Base-by-base conservation (phyloP, 345 rosid genomes). In the Eucalyptus cloeziana region DNA sequence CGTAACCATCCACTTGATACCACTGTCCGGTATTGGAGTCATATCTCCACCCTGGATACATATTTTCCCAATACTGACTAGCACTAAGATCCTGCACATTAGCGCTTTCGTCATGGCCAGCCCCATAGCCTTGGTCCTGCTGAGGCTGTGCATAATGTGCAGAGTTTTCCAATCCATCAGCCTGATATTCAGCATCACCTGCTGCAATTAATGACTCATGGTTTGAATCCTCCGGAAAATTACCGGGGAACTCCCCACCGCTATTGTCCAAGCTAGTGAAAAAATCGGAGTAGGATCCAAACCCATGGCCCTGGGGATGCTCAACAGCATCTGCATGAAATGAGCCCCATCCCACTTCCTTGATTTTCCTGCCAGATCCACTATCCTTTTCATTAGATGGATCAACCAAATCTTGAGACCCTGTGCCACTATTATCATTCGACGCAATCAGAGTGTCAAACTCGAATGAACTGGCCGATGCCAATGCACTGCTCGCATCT, bases 41-140 rank as follows among this genome's bases (percentile, higher is more conserved):
- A 91, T 89, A 94, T 89, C 91, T 93, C 99, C 99, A 98, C 27
- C 99, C 99, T 4, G 99, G 99, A 93, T 96, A 98, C 90, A 93
- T 86, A 91, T 91, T 92, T 90, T 97, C 99, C 98, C 98, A 98
- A 83, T 94, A 90, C 89, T 94, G 95, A 90, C 89, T 94, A 88
- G 92, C 92, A 91, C 90, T 92, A 85, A 92, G 50, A 89, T 92
- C 96, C 90, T 94, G 95, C 86, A 88, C 95, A 90, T 91, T 92
- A 83, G 89, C 93, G 88, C 79, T 92, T 79, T 90, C 92, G 56
- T 88, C 91, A 71, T 64, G 64, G 49, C 90, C 87, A 31, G 89
- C 90, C 86, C 89, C 94, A 90, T 90, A 87, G 86, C 90, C 89
- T 49, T 91, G 94, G 86, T 85, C 88, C 27, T 91, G 93, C 80